Evolutionary conservation across 495 filamentous ascomycete species (phyloP).

Genomic region (Neurospora sp.): DNA sequence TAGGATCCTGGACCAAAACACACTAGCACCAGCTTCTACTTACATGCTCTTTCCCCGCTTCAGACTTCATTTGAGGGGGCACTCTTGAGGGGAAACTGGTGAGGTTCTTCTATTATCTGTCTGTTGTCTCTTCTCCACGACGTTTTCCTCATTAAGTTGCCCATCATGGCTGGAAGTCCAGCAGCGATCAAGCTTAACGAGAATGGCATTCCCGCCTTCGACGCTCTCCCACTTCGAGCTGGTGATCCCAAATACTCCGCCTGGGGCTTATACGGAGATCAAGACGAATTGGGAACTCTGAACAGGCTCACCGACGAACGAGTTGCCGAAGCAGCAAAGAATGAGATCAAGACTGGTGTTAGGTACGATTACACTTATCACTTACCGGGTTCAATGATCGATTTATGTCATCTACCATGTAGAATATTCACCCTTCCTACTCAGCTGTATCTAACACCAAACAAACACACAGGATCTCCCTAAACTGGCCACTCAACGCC

Average conservation of each 20-base stretch:
- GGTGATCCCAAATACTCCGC: constrained; percentile 33
- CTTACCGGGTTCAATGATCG: not conserved
- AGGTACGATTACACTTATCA: constrained; percentile 10
- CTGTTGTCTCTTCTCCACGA: not conserved
- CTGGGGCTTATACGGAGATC: constrained; percentile 39
- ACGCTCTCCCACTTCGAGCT: constrained; percentile 32
- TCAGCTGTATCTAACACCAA: not conserved
- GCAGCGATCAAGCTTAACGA: constrained; percentile 22
- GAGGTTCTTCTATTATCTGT: not conserved
- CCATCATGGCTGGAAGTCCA: not conserved
- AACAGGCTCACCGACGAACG: constrained; percentile 35
- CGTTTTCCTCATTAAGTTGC: not conserved
- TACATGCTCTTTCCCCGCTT: not conserved
- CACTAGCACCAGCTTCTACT: not conserved
- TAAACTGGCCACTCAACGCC: constrained; percentile 36
- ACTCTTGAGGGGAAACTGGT: not conserved
- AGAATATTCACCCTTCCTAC: not conserved
- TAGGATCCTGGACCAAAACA: not conserved
- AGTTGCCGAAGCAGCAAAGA: constrained; percentile 33
- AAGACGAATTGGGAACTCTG: constrained; percentile 38
- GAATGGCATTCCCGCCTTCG: constrained; percentile 33
- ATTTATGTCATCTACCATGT: not conserved
- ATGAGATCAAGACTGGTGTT: constrained; percentile 42
- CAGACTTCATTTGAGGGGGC: not conserved
- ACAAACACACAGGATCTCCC: constrained; percentile 24